Base-by-base conservation (phyloP, 192 early-diverging fungal genomes). In the Gaertneriomyces sp. region DNA sequence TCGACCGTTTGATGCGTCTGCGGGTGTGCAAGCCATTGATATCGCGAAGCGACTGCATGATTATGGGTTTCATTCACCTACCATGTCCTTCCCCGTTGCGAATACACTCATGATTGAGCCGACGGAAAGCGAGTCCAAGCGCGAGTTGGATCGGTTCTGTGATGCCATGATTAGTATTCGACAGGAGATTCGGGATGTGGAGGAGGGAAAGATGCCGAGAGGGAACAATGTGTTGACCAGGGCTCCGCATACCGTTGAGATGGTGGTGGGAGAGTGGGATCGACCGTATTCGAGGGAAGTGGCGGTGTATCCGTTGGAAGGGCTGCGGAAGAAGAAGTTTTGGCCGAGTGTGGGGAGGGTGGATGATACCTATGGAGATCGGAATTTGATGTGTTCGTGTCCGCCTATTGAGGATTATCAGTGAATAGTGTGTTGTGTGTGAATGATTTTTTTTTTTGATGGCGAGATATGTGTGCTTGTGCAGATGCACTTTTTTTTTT, bases 101-200 rank as follows among this genome's bases (percentile, higher is more conserved):
- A 96, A 97, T 86, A 99, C 97, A 10, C 87, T 99, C 52, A 99
- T 99, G 97, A 89, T 99, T 68, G 97, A 99, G 81, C 97, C 97
- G 14, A 99, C 97, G 53, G 97, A 99, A 74, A 95, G 93, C 60
- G 97, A 99, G 77, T 81, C 85, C 68, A 88, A 89, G 72, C 85
- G 77, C 65, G 97, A 99, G 78, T 77, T 99, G 14, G 97, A 99
- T 79, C 84, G 92, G 44, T 99, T 99, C 87, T 94, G 91, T 66
- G 94, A 98, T 76, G 97, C 97, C 46, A 91, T 99, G 91, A 94
- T 99, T 60, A 74, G 87, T 25, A 99, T 99, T 57, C 93, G 95
- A 53, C 69, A 83, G 53, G 97, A 99, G 81, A 96, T 99, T 68
- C 81, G 85, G 40, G 84, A 89, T 52, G 84, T 99, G 51, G 88